Percentiles rank a stretch among this genome's conserved stretches.
These are phyloP conservation scores for Cryptococcus sp. DNA, from an alignment of 1,284 basidiomycete species.

Conservation along the genomic window DNA sequence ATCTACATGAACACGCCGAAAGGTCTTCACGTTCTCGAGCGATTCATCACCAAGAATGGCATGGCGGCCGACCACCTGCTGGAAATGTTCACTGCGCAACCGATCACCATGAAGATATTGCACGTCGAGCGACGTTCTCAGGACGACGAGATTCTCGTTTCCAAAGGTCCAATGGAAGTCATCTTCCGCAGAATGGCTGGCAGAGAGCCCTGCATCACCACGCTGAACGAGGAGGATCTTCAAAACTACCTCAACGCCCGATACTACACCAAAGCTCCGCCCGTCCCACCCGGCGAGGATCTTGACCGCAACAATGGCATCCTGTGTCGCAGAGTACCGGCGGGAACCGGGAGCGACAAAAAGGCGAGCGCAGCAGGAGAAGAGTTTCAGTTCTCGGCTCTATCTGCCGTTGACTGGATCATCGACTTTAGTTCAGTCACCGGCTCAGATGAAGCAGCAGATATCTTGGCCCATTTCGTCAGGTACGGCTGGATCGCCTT, in stretches of 20 bases:
- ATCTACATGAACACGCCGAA: constrained; percentile 96
- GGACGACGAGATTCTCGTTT: constrained; percentile 98
- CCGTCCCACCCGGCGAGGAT: constrained; percentile 33
- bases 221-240: constrained; percentile 45
- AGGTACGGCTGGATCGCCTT: constrained; percentile 87
- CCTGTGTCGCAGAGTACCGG: constrained; percentile 35
- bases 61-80: constrained; percentile 88
- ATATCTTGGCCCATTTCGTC: constrained; percentile 96
- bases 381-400: constrained; percentile 82
- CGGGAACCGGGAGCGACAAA: constrained; percentile 2
- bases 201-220: constrained; percentile 72
- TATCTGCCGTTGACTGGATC: constrained; percentile 91
- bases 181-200: constrained; percentile 95
- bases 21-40: constrained; percentile 95
- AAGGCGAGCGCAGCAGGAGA: constrained; percentile 16
- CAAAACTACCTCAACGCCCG: constrained; percentile 49
- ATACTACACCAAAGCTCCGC: constrained; percentile 37
- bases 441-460: constrained; percentile 93
- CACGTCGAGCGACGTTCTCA: constrained; percentile 89
- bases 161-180: constrained; percentile 87
- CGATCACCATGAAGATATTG: constrained; percentile 96
- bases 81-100: constrained; percentile 85
- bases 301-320: constrained; percentile 58
- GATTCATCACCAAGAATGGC: constrained; percentile 99
- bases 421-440: constrained; percentile 96